These are phyloP conservation scores for Anethum foeniculum DNA, from an alignment of 140 eudicot genomes.

Conservation along the genomic window DNA sequence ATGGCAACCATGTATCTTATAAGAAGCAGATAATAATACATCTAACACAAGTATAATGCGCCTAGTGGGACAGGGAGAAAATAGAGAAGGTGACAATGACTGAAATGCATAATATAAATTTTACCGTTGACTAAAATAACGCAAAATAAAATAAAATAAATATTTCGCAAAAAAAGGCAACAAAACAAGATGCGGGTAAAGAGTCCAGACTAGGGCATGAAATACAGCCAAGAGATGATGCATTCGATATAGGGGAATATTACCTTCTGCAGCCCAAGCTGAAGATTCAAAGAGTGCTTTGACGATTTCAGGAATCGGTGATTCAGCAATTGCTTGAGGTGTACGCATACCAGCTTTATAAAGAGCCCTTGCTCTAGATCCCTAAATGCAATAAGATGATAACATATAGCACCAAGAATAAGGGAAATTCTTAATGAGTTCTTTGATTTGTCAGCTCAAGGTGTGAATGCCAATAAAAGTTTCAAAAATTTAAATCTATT, in stretches of 20 bases:
- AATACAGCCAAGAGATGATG: background rate
- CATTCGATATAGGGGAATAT: background rate
- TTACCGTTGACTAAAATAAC: background rate
- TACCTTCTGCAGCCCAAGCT: conserved; percentile 89
- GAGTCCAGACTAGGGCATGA: background rate
- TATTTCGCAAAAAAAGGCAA: background rate
- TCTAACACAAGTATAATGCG: background rate
- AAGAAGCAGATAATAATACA: background rate
- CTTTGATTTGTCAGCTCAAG: background rate
- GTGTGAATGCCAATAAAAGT: background rate
- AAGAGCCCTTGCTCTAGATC: conserved; percentile 94
- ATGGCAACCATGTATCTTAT: background rate
- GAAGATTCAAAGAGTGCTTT: conserved; percentile 87
- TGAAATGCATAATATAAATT: background rate
- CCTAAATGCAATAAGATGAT: conserved; percentile 34
- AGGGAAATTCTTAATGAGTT: background rate
- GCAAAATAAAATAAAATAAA: background rate
- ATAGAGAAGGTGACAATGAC: background rate
- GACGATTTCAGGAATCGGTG: conserved; percentile 69
- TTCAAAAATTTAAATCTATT: background rate
- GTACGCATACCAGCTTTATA: conserved; percentile 93
- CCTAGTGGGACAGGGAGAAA: background rate
- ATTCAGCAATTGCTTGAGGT: conserved; percentile 93
- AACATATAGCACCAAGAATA: background rate
- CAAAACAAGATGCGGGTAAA: background rate